Percentiles rank a stretch among this genome's conserved stretches.
Evolutionary conservation across 1,284 basidiomycete species (phyloP).

Genomic region (Peniophora sp.): DNA sequence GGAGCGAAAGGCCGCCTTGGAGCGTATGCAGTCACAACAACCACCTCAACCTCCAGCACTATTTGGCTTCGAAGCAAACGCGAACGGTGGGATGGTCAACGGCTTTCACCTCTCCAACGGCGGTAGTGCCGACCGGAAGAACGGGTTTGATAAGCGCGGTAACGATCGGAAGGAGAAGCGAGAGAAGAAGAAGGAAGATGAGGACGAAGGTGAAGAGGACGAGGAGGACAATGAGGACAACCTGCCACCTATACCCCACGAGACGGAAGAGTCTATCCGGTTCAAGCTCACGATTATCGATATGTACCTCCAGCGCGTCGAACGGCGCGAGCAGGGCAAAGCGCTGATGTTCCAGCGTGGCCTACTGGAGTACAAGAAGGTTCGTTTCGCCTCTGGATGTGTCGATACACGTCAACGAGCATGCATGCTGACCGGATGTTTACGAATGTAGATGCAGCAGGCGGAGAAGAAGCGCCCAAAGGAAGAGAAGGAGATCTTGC

Average conservation of each 20-base stretch:
- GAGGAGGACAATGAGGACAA: constrained; percentile 50
- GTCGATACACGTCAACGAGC: no score
- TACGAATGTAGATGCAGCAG: constrained; percentile 65
- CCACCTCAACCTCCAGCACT: neutral
- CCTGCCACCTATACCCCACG: constrained; percentile 66
- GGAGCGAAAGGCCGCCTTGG: constrained; percentile 38
- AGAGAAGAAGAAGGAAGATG: constrained; percentile 21
- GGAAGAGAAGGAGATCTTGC: constrained; percentile 88
- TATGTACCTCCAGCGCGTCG: constrained; percentile 90
- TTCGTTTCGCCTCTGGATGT: constrained; percentile 21
- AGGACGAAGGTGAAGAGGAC: constrained; percentile 38
- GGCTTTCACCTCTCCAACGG: constrained; percentile 31
- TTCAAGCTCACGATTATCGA: constrained; percentile 89
- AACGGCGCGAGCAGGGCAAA: constrained; percentile 83
- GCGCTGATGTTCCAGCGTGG: constrained; percentile 91
- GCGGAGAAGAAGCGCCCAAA: constrained; percentile 85
- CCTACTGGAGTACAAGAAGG: constrained; percentile 91
- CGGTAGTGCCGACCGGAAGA: constrained; percentile 6
- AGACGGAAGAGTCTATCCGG: constrained; percentile 83
- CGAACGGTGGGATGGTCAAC: constrained; percentile 25
- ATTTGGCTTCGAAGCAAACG: constrained; percentile 35
- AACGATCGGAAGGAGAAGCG: constrained; percentile 14
- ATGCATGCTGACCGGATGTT: neutral
- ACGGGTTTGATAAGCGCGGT: constrained; percentile 9
- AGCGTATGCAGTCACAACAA: neutral